phyloP scores from a whole-genome alignment of 2,329 filamentous ascomycete genomes.

The Ceratocystis albifundus region DNA sequence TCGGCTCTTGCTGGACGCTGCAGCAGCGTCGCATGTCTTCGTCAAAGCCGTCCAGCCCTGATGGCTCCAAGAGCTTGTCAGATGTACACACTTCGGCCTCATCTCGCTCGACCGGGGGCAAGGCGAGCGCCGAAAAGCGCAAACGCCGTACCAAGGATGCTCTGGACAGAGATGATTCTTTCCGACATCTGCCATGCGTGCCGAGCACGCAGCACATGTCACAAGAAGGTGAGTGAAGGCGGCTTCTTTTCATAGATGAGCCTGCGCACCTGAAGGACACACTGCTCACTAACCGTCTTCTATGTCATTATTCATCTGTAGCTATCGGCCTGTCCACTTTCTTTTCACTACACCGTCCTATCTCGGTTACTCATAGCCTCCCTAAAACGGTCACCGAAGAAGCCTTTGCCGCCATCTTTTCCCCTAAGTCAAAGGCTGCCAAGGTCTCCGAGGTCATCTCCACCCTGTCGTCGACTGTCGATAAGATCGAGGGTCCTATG shows the following conservation, averaged over 20 bases:
- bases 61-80: conserved; percentile 38
- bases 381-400: conserved; percentile 60
- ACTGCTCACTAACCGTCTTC: conserved; percentile 23
- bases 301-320: conserved; percentile 31
- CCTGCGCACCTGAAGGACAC: background rate
- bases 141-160: conserved; percentile 48
- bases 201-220: conserved; percentile 63
- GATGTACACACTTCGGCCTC: conserved; percentile 37
- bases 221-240: conserved; percentile 42
- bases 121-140: conserved; percentile 41
- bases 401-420: conserved; percentile 76
- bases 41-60: conserved; percentile 51
- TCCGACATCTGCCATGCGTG: conserved; percentile 56
- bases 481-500: conserved; percentile 49
- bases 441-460: conserved; percentile 53
- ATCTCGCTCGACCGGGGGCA: conserved; percentile 34
- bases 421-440: conserved; percentile 40
- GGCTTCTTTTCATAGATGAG: background rate
- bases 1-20: conserved; percentile 29
- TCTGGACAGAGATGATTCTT: conserved; percentile 35
- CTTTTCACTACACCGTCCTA: conserved; percentile 90
- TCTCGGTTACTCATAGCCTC: conserved; percentile 74
- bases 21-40: conserved; percentile 49
- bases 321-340: conserved; percentile 83
- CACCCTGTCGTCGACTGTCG: conserved; percentile 50